phyloP scores from a whole-genome alignment of 1,139 yeast genomes.

The Scheffersomyces cryptocercus region DNA sequence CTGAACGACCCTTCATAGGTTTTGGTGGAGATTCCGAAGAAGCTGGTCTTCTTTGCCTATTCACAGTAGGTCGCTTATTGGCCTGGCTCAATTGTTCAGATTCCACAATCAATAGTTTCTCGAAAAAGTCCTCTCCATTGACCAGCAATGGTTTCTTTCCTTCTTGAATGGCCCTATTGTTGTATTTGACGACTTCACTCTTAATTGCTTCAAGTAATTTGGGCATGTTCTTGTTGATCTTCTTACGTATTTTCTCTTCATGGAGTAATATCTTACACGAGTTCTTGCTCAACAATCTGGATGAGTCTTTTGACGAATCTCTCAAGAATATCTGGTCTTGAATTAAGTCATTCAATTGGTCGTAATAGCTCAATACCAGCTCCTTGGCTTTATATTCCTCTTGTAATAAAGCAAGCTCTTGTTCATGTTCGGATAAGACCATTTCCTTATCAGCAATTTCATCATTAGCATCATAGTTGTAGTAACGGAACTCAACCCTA shows the following conservation, averaged over 20 bases:
- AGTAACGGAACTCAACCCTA: constrained; percentile 37
- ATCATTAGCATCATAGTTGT: constrained; percentile 34
- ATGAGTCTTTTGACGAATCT: constrained; percentile 76
- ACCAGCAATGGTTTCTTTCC: constrained; percentile 43
- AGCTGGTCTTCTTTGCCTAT: neutral
- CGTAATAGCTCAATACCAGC: constrained; percentile 56
- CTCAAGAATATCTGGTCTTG: constrained; percentile 64
- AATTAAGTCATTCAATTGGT: constrained; percentile 55
- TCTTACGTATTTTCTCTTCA: constrained; percentile 77
- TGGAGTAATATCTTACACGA: constrained; percentile 76
- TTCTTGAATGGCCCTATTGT: constrained; percentile 27
- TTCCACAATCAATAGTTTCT: constrained; percentile 44
- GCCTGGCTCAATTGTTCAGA: constrained; percentile 26
- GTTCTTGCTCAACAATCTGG: constrained; percentile 72
- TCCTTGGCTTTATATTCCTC: constrained; percentile 51
- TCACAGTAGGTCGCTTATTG: constrained; percentile 1
- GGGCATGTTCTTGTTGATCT: constrained; percentile 68
- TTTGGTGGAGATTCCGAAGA: neutral
- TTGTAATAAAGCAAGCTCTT: constrained; percentile 55
- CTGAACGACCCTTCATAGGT: neutral
- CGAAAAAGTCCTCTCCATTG: constrained; percentile 49
- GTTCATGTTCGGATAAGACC: constrained; percentile 60
- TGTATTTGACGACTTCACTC: constrained; percentile 48
- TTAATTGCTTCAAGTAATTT: constrained; percentile 55
- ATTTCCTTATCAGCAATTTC: constrained; percentile 53